phyloP scores from a whole-genome alignment of 2,329 filamentous ascomycete genomes.

The Sporothrix variecibatus region DNA sequence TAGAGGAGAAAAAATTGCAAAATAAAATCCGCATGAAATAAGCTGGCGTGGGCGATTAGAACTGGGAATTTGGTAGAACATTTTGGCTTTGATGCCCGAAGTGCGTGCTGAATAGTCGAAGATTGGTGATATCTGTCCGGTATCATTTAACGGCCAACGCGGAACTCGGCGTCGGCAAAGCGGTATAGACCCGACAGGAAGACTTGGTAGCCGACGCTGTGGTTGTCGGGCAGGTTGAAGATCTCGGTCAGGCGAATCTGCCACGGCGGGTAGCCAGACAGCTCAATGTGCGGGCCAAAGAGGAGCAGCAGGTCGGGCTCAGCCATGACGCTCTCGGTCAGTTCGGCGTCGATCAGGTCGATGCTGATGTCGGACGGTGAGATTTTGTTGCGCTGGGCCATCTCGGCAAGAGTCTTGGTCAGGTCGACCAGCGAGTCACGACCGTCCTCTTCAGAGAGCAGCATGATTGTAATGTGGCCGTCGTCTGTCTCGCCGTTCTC shows the following conservation, averaged over 20 bases:
- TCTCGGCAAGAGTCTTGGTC: constrained; percentile 89
- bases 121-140: too few relatives aligned
- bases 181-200: constrained; percentile 84
- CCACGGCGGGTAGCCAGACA: constrained; percentile 95
- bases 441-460: constrained; percentile 86
- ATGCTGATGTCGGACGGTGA: constrained; percentile 77
- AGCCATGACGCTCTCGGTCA: constrained; percentile 74
- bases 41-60: not conserved
- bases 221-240: constrained; percentile 74
- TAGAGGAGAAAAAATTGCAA: not conserved
- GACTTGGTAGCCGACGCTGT: constrained; percentile 88
- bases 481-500: constrained; percentile 33
- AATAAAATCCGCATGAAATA: not conserved
- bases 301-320: constrained; percentile 89
- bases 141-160: constrained; percentile 65
- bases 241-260: constrained; percentile 94
- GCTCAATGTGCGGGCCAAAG: constrained; percentile 79
- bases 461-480: constrained; percentile 62
- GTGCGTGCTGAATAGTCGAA: too few relatives aligned
- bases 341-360: constrained; percentile 86
- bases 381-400: constrained; percentile 89
- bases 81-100: not conserved
- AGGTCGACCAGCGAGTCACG: constrained; percentile 93
- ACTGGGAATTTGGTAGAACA: not conserved
- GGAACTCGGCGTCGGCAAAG: constrained; percentile 85